phyloP scores from a whole-genome alignment of 108 stramenopile genomes.

The Cyclotella atomus region DNA sequence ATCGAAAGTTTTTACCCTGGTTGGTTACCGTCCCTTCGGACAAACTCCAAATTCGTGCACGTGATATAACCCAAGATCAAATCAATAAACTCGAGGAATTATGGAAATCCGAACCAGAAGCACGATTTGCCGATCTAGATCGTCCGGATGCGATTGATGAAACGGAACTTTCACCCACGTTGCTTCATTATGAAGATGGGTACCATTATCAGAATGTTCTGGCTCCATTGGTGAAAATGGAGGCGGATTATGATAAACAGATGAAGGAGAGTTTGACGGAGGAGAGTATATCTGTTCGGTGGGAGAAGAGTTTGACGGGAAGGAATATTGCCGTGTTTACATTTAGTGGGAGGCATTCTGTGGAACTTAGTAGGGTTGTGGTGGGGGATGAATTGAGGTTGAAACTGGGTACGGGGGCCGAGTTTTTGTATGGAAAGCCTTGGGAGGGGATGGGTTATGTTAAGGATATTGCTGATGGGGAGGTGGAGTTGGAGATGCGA shows the following conservation, averaged over 20 bases:
- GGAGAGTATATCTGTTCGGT: slow-evolving; percentile 86
- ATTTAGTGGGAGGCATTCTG: slow-evolving; percentile 72
- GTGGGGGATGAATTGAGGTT: slow-evolving; percentile 95
- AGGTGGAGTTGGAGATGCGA: slow-evolving; percentile 87
- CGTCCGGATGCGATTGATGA: slow-evolving; percentile 85
- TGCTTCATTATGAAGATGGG: slow-evolving; percentile 94
- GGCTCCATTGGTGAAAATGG: slow-evolving; percentile 96
- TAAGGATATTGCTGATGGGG: slow-evolving; percentile 89
- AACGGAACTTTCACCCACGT: slow-evolving; percentile 85
- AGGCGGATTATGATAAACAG: slow-evolving; percentile 97
- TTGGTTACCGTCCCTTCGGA: slow-evolving; percentile 88
- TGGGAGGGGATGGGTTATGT: slow-evolving; percentile 95
- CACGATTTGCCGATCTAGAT: slow-evolving; percentile 90
- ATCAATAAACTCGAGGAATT: slow-evolving; percentile 94
- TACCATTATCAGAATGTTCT: slow-evolving; percentile 98
- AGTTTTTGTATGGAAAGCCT: slow-evolving; percentile 79
- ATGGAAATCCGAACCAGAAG: slow-evolving; percentile 94
- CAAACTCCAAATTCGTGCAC: slow-evolving; percentile 75
- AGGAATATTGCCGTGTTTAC: slow-evolving; percentile 87
- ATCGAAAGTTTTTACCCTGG: slow-evolving; percentile 94
- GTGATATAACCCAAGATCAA: slow-evolving; percentile 90
- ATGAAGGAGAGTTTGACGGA: slow-evolving; percentile 93
- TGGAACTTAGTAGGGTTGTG: slow-evolving; percentile 82
- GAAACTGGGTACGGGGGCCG: slow-evolving; percentile 79
- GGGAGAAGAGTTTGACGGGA: slow-evolving; percentile 92